Base-by-base conservation (phyloP, 2,329 filamentous ascomycete species). In the Cladophialophora chaetospira region DNA sequence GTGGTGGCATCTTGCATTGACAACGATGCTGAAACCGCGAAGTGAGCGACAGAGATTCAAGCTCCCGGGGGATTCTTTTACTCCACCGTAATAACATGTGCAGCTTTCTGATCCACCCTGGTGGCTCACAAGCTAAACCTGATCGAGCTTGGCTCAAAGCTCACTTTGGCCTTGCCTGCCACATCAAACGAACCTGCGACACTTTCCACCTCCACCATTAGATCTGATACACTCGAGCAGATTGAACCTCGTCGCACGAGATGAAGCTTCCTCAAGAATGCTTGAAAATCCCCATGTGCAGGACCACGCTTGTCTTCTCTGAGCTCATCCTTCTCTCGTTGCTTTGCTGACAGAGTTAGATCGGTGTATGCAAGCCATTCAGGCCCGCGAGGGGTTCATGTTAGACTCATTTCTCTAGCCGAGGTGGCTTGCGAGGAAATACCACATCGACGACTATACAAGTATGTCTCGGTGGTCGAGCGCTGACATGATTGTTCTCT, bases 121-220 rank as follows among this genome's bases (percentile, higher is more conserved):
- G n/a, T n/a, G n/a, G n/a, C n/a, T n/a, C n/a, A n/a, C n/a, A n/a
- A n/a, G n/a, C n/a, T n/a, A n/a, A n/a, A n/a, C n/a, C n/a, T n/a
- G 36, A 10, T 10, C 6, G 13, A 1, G 10, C 36, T 40, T 40
- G 36, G 36, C 36, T 1, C 36, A 19, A n/a, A n/a, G n/a, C n/a
- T n/a, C n/a, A n/a, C n/a, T n/a, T n/a, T n/a, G n/a, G n/a, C n/a
- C 17, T 13, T 29, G 48, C 35, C 48, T 42, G 36, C 5, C 36
- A 19, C 36, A 25, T 51, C 48, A 51, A 51, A 51, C 48, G 29
- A 23, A 29, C 42, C 48, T 51, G 48, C 23, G 36, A 51, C 48
- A 51, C 23, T 33, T 51, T 13, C 44, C 15, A 21, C 44, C 11
- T 51, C 46, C 21, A 23, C 36, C 48, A 31, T 33, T 3, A n/a